Evolutionary conservation across 164 flowering plant species (phyloP), one percentile per base, ranked within the genome.

Genomic region (Taxillus chinensis): DNA sequence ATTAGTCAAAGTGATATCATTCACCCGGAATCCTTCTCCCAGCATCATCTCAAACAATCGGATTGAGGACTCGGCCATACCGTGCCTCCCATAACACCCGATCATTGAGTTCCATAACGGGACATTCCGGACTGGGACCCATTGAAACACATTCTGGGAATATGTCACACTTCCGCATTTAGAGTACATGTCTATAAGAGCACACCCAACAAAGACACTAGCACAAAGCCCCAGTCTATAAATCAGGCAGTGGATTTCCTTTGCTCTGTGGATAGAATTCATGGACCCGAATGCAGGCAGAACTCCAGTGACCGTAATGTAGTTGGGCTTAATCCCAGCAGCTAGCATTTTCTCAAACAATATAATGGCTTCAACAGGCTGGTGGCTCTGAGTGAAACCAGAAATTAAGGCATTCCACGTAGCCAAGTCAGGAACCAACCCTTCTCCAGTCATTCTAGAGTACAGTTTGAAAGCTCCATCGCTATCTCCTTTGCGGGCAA

Each of bases 21-120:
- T 83, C 39, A 82, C 61, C 51, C 62, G 68, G 17, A 77, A 27
- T 5, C 79, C 81, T 70, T 75, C 81, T 40, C 69, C 66, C 48
- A 57, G 63, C 86, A 89, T 86, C 40, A 68, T 72, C 67, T 81
- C 87, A 67, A 86, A 86, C 54, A 89, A 60, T 42, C 62, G 49
- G 27, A 89, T 45, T 3, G 91, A 65, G 41, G 63, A 62, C 13
- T 74, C 65, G 63, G 62, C 45, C 46, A 40, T 40, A 4, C 61
- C 45, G 11, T 58, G 45, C 16, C 16, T 40, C 61, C 61, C 61
- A 42, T 58, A 58, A 42, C 61, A 58, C 3, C 45, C 61, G 6
- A 58, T 58, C 61, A 58, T 58, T 2, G 61, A 15, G 17, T 58
- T 58, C 61, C 61, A 58, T 16, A 58, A 40, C 1, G 61, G 10